Conservation (phyloP, 1,284 basidiomycete species). For the Apiotrichum laibachii region DNA sequence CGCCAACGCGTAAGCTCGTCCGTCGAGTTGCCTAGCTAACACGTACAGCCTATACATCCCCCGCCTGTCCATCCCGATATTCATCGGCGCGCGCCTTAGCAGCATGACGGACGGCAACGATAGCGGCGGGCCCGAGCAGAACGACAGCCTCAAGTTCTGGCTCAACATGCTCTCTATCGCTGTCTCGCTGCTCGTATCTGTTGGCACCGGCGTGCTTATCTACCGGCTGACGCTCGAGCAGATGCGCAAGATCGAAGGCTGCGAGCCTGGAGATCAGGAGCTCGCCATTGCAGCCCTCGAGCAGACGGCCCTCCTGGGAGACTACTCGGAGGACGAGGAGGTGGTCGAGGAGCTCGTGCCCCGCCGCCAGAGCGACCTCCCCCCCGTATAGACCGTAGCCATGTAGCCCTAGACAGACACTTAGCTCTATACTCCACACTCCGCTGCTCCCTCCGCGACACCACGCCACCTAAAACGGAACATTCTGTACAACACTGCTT, state of each 20-base stretch:
- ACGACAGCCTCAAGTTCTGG: conserved; percentile 45
- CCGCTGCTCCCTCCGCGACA: neutral
- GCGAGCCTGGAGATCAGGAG: conserved; percentile 27
- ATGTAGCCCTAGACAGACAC: too few species aligned
- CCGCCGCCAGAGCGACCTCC: neutral
- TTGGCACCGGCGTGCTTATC: conserved; percentile 44
- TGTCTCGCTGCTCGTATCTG: conserved; percentile 34
- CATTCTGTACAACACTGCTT: conserved; percentile 9
- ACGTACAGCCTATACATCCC: conserved; percentile 35
- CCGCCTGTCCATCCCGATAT: conserved; percentile 46
- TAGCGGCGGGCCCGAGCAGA: conserved; percentile 6
- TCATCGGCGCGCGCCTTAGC: conserved; percentile 49
- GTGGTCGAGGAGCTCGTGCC: conserved; percentile 24
- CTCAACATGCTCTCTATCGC: conserved; percentile 46
- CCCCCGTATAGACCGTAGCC: neutral
- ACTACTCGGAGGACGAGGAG: conserved; percentile 27
- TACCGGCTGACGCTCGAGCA: conserved; percentile 48
- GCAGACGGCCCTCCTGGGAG: conserved; percentile 36
- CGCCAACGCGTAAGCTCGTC: conserved; percentile 39
- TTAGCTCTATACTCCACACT: too few species aligned
- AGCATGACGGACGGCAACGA: conserved; percentile 37
- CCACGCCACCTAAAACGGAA: neutral
- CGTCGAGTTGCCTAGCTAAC: too few species aligned
- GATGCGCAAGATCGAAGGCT: conserved; percentile 36
- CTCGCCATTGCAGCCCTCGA: conserved; percentile 37